phyloP scores from a whole-genome alignment of 2,329 filamentous ascomycete species.

The Colletotrichum salicis region DNA sequence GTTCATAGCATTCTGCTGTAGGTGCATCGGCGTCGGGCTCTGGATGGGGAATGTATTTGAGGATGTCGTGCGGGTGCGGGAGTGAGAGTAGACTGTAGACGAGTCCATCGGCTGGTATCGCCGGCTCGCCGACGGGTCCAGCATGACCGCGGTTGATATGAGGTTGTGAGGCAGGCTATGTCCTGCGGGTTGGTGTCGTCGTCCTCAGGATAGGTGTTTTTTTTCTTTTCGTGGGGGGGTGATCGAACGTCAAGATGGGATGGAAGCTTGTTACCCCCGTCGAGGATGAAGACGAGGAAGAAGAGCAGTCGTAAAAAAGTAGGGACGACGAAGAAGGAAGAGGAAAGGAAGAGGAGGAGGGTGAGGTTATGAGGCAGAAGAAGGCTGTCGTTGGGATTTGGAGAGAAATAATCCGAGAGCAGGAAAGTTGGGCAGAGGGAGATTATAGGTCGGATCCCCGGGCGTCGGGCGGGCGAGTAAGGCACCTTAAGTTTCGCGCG shows the following conservation, averaged over 20 bases:
- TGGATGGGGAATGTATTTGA: slow-evolving; percentile 61
- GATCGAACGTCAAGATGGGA: not conserved
- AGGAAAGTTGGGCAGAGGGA: slow-evolving; percentile 6
- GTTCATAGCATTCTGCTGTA: slow-evolving; percentile 45
- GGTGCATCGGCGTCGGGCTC: slow-evolving; percentile 45
- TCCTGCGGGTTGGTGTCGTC: not conserved
- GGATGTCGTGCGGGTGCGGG: slow-evolving; percentile 66
- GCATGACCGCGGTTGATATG: slow-evolving; percentile 17
- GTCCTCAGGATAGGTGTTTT: not conserved
- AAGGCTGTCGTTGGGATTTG: not conserved
- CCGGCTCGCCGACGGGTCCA: slow-evolving; percentile 40
- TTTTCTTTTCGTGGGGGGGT: not conserved
- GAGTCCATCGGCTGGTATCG: slow-evolving; percentile 38
- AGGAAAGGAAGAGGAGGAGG: not conserved
- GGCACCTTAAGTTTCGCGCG: not conserved
- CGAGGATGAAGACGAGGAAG: not conserved
- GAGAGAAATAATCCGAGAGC: not conserved
- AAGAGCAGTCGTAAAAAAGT: not conserved
- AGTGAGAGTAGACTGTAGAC: slow-evolving; percentile 59
- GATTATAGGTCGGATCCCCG: slow-evolving; percentile 3
- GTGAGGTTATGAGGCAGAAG: not conserved
- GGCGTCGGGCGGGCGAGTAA: not conserved
- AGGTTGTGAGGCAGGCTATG: slow-evolving; percentile 1
- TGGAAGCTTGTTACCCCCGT: not conserved
- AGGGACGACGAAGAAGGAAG: not conserved